Conservation (phyloP, 1,284 basidiomycete genomes). For the Cutaneotrichosporon spelunceum region DNA sequence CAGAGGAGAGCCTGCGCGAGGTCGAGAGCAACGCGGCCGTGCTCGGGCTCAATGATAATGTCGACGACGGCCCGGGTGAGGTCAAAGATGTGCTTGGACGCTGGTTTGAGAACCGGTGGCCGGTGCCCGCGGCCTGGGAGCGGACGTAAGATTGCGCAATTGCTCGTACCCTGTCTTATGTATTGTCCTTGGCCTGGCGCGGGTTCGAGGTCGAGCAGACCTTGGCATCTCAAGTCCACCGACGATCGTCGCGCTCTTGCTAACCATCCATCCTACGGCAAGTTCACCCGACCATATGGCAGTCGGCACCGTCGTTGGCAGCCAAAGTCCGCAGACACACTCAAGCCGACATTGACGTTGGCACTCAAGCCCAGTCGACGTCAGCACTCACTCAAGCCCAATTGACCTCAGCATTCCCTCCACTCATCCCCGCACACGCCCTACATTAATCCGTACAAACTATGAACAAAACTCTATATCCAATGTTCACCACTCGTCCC, state of each 20-base stretch:
- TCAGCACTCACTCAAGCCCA: background rate
- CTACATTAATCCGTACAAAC: background rate
- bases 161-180: too few species aligned
- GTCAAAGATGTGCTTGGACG: slow-evolving; percentile 32
- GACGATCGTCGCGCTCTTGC: too few species aligned
- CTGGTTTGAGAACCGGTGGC: slow-evolving; percentile 46
- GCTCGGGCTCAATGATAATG: slow-evolving; percentile 49
- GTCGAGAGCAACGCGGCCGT: slow-evolving; percentile 35
- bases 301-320: too few species aligned
- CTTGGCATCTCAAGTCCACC: too few species aligned
- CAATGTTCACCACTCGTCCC: slow-evolving; percentile 41
- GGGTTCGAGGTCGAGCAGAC: too few species aligned
- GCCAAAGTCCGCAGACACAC: too few species aligned
- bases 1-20: slow-evolving; percentile 29
- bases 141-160: too few species aligned
- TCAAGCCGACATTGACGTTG: too few species aligned
- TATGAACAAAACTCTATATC: background rate
- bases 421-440: too few species aligned
- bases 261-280: too few species aligned
- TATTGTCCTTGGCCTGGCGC: too few species aligned
- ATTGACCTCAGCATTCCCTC: background rate
- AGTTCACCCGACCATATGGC: too few species aligned
- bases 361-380: background rate
- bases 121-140: slow-evolving; percentile 45
- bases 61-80: slow-evolving; percentile 33